Conservation (phyloP, 805 yeast genomes). For the Candida awuae region DNA sequence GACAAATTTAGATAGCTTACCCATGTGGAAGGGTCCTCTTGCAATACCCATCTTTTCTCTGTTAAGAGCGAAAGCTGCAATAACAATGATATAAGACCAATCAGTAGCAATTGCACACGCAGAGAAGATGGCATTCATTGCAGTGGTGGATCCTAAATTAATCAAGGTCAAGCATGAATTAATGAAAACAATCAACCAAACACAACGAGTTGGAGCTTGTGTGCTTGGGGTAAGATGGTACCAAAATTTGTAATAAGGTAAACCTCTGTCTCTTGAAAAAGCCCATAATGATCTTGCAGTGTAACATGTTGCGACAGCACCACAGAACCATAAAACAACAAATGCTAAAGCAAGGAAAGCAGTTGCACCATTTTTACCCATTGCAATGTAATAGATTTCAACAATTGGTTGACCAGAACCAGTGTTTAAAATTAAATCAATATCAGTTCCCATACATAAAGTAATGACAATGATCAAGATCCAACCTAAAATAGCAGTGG, state of each 20-base stretch:
- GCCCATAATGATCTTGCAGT: slow-evolving; percentile 48
- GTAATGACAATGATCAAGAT: slow-evolving; percentile 39
- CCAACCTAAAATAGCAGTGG: slow-evolving; percentile 45
- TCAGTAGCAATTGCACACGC: slow-evolving; percentile 43
- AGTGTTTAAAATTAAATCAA: slow-evolving; percentile 27
- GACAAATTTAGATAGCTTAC: slow-evolving; percentile 31
- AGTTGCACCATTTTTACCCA: slow-evolving; percentile 47
- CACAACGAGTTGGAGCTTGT: slow-evolving; percentile 37
- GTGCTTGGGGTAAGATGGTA: slow-evolving; percentile 33
- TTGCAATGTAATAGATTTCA: slow-evolving; percentile 40
- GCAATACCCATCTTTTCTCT: slow-evolving; percentile 36
- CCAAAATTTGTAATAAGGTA: slow-evolving; percentile 40
- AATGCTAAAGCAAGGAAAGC: slow-evolving; percentile 43
- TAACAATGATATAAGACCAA: slow-evolving; percentile 43
- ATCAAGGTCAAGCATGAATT: slow-evolving; percentile 39
- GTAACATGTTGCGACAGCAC: slow-evolving; percentile 43
- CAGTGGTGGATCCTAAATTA: slow-evolving; percentile 32
- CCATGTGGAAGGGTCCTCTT: slow-evolving; percentile 42
- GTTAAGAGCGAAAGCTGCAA: slow-evolving; percentile 33
- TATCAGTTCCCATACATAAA: slow-evolving; percentile 36
- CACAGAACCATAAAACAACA: slow-evolving; percentile 45
- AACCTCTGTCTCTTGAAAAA: slow-evolving; percentile 48
- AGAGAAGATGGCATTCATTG: slow-evolving; percentile 46
- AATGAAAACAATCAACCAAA: slow-evolving; percentile 34
- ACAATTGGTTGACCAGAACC: slow-evolving; percentile 45